These are phyloP conservation scores for Lipomyces japonicus DNA, from an alignment of 805 yeast species.

Conservation along the genomic window DNA sequence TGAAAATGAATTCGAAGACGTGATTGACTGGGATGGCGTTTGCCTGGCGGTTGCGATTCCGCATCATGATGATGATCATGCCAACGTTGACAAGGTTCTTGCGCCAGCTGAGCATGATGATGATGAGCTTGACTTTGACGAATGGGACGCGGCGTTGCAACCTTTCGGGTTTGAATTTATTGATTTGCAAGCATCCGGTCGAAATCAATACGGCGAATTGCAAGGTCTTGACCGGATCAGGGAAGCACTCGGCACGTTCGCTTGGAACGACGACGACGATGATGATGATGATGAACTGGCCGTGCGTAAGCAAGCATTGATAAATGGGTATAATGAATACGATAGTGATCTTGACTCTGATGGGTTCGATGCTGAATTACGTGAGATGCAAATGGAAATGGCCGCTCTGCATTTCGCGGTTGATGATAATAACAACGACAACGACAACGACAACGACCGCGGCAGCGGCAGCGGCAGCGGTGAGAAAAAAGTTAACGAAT, in stretches of 20 bases:
- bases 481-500: slow-evolving; percentile 16
- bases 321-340: neutral
- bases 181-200: slow-evolving; percentile 20
- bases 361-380: slow-evolving; percentile 20
- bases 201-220: slow-evolving; percentile 27
- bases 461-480: slow-evolving; percentile 4
- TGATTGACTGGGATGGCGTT: slow-evolving; percentile 26
- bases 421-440: slow-evolving; percentile 4
- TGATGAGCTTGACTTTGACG: slow-evolving; percentile 19
- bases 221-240: slow-evolving; percentile 33
- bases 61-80: neutral
- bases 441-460: slow-evolving; percentile 4
- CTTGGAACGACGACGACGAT: slow-evolving; percentile 8
- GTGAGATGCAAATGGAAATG: slow-evolving; percentile 29
- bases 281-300: neutral
- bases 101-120: neutral
- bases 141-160: slow-evolving; percentile 21
- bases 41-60: slow-evolving; percentile 26
- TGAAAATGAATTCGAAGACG: slow-evolving; percentile 12
- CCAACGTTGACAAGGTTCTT: neutral
- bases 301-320: slow-evolving; percentile 17
- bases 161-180: slow-evolving; percentile 34
- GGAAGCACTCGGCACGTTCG: slow-evolving; percentile 33
- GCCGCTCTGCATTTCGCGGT: slow-evolving; percentile 26
- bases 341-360: slow-evolving; percentile 16